Evolutionary conservation across 2,329 filamentous ascomycete genomes (phyloP), one percentile per base, ranked within the genome.

Genomic region (Colletotrichum tanaceti): DNA sequence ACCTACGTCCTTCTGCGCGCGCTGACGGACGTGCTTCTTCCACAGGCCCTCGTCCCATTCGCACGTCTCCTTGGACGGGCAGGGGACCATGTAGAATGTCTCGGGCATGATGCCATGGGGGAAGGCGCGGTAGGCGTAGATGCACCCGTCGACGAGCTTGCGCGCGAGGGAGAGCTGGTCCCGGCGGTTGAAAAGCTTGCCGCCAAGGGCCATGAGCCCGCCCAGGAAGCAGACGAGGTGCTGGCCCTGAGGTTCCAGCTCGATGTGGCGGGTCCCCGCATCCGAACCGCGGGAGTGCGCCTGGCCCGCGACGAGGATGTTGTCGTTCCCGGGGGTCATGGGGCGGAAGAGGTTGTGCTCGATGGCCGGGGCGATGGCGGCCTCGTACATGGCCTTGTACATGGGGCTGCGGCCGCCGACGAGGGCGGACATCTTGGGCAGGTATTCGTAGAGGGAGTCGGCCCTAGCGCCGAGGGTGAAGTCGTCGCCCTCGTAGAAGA

Each of bases 221-320:
- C 91, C 91, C 4, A 87, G 82, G 74, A 92, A 94, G 77, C 91
- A 93, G 3, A 86, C 85, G 2, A 93, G 81, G 75, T 93, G 91
- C 67, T 90, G 74, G 71, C 82, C 59, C 74, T 67, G 81, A 49
- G 43, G 79, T 13, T 79, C 77, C 52, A 86, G 83, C n/a, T 84
- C 75, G 55, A 80, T 83, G n/a, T 74, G 10, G 5, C 44, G n/a
- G 0, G 10, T 18, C 5, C 35, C 35, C 1, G 32, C 18, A 35
- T 50, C 38, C 6, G 6, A 11, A 0, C n/a, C 11, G 67, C 44
- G 1, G 71, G 53, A 18, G 67, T 73, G 5, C 64, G 59, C 43
- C 13, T 63, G 16, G 14, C 71, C 65, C 9, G 71, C 60, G 2
- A 93, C 83, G 2, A 93, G 83, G 5, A 93, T 87, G 67, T 93